phyloP scores from a whole-genome alignment of 1,139 yeast species.

The Magnusiomyces fungicola region DNA sequence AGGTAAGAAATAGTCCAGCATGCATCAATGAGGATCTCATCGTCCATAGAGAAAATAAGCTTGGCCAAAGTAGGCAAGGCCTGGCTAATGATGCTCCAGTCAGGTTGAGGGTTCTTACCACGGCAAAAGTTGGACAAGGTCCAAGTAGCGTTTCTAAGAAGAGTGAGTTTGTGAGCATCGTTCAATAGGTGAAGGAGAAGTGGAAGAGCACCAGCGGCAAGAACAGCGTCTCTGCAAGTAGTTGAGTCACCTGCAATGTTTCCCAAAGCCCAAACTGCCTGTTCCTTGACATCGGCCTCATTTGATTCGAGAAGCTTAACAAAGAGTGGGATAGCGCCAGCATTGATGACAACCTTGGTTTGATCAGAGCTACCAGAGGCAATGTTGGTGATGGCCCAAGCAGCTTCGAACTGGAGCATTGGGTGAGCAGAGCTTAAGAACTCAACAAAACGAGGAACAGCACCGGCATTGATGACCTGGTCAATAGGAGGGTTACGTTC shows the following conservation, averaged over 20 bases:
- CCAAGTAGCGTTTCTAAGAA: slow-evolving; percentile 97
- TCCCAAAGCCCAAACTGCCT: slow-evolving; percentile 98
- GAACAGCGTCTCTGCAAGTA: slow-evolving; percentile 78
- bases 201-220: slow-evolving; percentile 78
- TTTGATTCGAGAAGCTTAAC: slow-evolving; percentile 73
- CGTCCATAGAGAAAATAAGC: slow-evolving; percentile 81
- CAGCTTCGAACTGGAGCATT: slow-evolving; percentile 92
- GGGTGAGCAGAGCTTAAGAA: slow-evolving; percentile 76
- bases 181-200: slow-evolving; percentile 77
- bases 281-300: slow-evolving; percentile 90
- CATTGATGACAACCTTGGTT: slow-evolving; percentile 82
- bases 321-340: slow-evolving; percentile 89
- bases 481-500: slow-evolving; percentile 98
- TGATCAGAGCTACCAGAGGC: slow-evolving; percentile 94
- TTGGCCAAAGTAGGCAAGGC: slow-evolving; percentile 92
- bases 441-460: slow-evolving; percentile 81
- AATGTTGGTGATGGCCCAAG: slow-evolving; percentile 97
- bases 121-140: slow-evolving; percentile 93
- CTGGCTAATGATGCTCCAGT: slow-evolving; percentile 77
- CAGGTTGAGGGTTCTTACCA: slow-evolving; percentile 94
- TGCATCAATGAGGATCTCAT: slow-evolving; percentile 92
- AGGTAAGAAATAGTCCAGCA: slow-evolving; percentile 98
- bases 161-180: slow-evolving; percentile 67
- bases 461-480: slow-evolving; percentile 86
- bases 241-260: slow-evolving; percentile 98